Conservation (phyloP, 2,329 filamentous ascomycete genomes). For the Claviceps maximensis region DNA sequence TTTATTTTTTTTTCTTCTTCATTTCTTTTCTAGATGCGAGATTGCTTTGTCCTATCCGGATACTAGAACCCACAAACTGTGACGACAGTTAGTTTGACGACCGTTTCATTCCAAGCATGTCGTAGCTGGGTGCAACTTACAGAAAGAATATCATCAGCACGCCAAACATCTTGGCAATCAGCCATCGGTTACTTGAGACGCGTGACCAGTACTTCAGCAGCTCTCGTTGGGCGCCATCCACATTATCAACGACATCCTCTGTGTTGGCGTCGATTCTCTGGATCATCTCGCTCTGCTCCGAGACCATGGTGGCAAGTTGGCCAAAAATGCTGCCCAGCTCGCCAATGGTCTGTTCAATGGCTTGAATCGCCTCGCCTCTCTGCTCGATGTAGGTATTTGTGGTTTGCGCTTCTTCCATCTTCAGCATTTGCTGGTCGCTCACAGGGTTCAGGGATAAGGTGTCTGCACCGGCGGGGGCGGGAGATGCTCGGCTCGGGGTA, state of each 20-base stretch:
- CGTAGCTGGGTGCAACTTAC: slow-evolving; percentile 22
- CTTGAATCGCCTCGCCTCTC: slow-evolving; percentile 88
- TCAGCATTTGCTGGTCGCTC: slow-evolving; percentile 74
- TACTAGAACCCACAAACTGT: slow-evolving; percentile 27
- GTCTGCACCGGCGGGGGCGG: slow-evolving; percentile 55
- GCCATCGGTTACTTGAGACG: slow-evolving; percentile 88
- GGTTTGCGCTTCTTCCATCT: slow-evolving; percentile 84
- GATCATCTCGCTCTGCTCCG: slow-evolving; percentile 95
- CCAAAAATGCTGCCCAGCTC: slow-evolving; percentile 87
- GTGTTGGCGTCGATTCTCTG: slow-evolving; percentile 95
- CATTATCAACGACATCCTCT: slow-evolving; percentile 94
- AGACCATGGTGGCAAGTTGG: slow-evolving; percentile 91
- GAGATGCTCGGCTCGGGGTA: slow-evolving; percentile 54
- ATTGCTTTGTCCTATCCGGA: slow-evolving; percentile 17
- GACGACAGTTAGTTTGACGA: neutral
- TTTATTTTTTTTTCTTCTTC: neutral
- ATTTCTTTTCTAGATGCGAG: neutral
- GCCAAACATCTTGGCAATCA: slow-evolving; percentile 68
- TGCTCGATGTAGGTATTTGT: slow-evolving; percentile 86
- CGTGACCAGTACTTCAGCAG: slow-evolving; percentile 93
- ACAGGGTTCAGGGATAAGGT: slow-evolving; percentile 69
- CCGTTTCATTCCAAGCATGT: neutral
- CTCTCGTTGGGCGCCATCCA: slow-evolving; percentile 91
- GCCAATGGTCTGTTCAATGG: slow-evolving; percentile 88
- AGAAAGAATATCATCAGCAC: slow-evolving; percentile 91